phyloP scores from a whole-genome alignment of 2,329 filamentous ascomycete genomes.

The Cryoendolithus antarcticus region DNA sequence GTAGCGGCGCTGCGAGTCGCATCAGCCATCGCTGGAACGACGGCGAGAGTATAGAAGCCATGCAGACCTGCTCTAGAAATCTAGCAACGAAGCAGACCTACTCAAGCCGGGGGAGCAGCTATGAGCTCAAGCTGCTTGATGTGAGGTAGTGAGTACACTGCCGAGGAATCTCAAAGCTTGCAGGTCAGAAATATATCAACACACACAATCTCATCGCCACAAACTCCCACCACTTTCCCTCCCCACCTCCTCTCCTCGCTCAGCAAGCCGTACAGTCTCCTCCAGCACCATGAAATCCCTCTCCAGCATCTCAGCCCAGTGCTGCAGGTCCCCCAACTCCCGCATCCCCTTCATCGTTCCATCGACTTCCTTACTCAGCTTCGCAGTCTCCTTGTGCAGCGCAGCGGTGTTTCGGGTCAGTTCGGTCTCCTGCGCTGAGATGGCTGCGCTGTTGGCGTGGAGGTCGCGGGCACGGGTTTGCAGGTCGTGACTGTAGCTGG shows the following conservation, averaged over 20 bases:
- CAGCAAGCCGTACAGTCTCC: slow-evolving; percentile 24
- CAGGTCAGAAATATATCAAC: too few species aligned
- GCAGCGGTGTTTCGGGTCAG: slow-evolving; percentile 37
- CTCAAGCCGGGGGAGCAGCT: too few species aligned
- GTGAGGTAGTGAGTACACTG: too few species aligned
- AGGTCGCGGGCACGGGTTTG: slow-evolving; percentile 55
- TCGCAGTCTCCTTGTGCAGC: slow-evolving; percentile 50
- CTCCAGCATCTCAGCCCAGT: slow-evolving; percentile 72
- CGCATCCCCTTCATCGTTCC: slow-evolving; percentile 55
- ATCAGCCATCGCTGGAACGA: too few species aligned
- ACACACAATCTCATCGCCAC: slow-evolving; percentile 9
- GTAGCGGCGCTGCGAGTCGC: too few species aligned
- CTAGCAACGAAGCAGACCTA: too few species aligned
- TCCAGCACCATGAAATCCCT: slow-evolving; percentile 25
- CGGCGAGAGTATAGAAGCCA: too few species aligned
- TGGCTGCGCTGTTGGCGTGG: slow-evolving; percentile 54
- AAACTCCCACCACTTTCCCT: slow-evolving; percentile 20
- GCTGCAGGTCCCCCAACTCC: slow-evolving; percentile 71
- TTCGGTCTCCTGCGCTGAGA: slow-evolving; percentile 51
- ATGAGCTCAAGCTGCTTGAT: too few species aligned
- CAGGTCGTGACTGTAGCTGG: slow-evolving; percentile 57
- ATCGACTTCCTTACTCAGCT: slow-evolving; percentile 51
- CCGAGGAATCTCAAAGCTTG: too few species aligned
- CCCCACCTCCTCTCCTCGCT: slow-evolving; percentile 16
- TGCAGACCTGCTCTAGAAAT: too few species aligned